Evolutionary conservation across 2,329 filamentous ascomycete genomes (phyloP), one percentile per base, ranked within the genome.

Genomic region (Akanthomyces uredinophilus): DNA sequence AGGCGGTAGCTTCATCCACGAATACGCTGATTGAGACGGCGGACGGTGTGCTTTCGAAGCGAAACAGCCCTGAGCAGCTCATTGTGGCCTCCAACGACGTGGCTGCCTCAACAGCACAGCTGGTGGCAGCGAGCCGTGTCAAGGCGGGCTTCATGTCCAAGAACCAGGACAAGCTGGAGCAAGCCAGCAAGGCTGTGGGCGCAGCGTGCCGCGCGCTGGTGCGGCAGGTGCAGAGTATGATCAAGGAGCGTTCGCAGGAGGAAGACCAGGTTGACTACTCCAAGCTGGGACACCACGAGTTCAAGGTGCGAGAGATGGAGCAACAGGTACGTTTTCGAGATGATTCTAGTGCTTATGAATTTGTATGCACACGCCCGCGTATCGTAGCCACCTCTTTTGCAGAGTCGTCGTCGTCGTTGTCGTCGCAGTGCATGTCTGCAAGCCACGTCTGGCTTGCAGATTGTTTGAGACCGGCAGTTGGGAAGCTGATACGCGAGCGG

Each of bases 231-330:
- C 95, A 98, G 79, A 86, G 83, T 69, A 94, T 99, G 78, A 98
- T 99, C 75, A 89, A 90, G 73, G 89, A 96, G 76, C 87, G 91
- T 70, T 87, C 91, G 73, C 83, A 85, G 67, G 91, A 92, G 65
- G 91, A 94, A 41, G 92, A 96, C 60, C 81, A 84, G 56, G 87
- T 96, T 24, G 95, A 99, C 75, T 99, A 98, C 76, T 82, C 84
- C 49, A 91, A 92, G 78, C 80, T 99, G 52, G 93, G 91, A 65
- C 87, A 89, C 37, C 94, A 97, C 76, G 95, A 99, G 79, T 98
- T 99, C 82, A 99, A 99, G 83, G 92, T 97, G 57, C 85, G 89
- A 69, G 93, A 99, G 79, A 99, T 99, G 95, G 95, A 99, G 79
- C 95, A 99, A 74, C 95, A 99, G 90, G 93, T 96, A 64, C 1